Conservation (phyloP, 257 asterid genomes). For the Voacanga thouarsii region DNA sequence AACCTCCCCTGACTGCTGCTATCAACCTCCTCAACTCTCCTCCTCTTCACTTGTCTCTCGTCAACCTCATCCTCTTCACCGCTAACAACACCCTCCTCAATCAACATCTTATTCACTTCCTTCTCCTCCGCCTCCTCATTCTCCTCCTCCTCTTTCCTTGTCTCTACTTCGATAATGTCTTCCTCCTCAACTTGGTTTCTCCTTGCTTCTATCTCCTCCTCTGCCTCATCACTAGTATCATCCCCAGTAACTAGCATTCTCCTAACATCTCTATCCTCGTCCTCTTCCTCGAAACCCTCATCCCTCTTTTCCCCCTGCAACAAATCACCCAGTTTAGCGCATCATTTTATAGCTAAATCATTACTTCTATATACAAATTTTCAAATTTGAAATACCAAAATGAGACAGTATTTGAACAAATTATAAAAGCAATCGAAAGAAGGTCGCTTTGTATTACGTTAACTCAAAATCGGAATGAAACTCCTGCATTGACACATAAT, state of each 20-base stretch:
- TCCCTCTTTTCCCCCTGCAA: constrained; percentile 36
- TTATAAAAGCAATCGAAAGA: not conserved
- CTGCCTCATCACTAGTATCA: constrained; percentile 15
- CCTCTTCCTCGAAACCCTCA: constrained; percentile 26
- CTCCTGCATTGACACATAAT: not conserved
- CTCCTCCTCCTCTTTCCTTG: constrained; percentile 30
- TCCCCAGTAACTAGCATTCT: constrained; percentile 15
- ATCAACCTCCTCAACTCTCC: constrained; percentile 44
- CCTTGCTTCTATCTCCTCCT: constrained; percentile 15
- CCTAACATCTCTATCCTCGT: constrained; percentile 18
- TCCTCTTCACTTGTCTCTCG: constrained; percentile 45
- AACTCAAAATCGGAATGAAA: not conserved
- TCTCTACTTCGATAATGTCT: constrained; percentile 21
- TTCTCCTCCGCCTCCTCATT: constrained; percentile 34
- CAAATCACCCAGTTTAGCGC: constrained; percentile 15
- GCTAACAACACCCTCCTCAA: constrained; percentile 38
- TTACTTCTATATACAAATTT: not conserved
- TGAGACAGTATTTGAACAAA: not conserved
- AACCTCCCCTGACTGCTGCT: constrained; percentile 28
- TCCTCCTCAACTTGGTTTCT: constrained; percentile 16
- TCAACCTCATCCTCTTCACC: constrained; percentile 43
- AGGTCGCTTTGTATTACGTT: not conserved
- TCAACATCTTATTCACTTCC: constrained; percentile 39
- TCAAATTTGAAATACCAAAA: not conserved
- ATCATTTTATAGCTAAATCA: not conserved